Base-by-base conservation (phyloP, 208 protist species). In the Borovskyia barvae region DNA sequence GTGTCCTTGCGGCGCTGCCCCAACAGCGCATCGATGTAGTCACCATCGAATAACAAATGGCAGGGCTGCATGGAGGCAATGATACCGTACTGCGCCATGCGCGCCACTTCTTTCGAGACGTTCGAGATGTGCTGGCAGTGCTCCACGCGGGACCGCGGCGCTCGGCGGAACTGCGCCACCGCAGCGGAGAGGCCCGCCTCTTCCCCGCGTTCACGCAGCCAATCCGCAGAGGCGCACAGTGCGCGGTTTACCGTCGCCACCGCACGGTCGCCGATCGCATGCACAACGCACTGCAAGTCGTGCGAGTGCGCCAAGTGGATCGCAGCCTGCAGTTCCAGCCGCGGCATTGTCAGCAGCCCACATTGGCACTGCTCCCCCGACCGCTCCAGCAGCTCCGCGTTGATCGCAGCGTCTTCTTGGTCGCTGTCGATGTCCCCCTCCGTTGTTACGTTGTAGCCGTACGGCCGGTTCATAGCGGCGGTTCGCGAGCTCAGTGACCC, bases 51-150 rank as follows among this genome's bases (percentile, higher is more conserved):
- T 12, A 77, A 60, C 5, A 91, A 48, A 28, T 87, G 80, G 36
- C 66, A 76, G 11, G 84, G 84, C 66, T 91, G 84, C 75, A 91
- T 83, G 14, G 69, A 83, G n/a, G 84, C 84, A 52, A 86, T 82
- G 45, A 88, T 81, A 45, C 56, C 58, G 46, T 74, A 30, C 25
- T 30, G 52, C 42, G 52, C 22, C 69, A 91, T 86, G 47, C 71
- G 52, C 41, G 45, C 32, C 42, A 77, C 57, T n/a, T 82, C 69
- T 33, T 85, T 80, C 11, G 54, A 14, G 12, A 78, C 41, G 28
- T 68, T 72, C 11, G 49, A 46, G 11, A 80, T 62, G 68, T 87
- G 77, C 66, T 88, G 84, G 29, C 74, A 82, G 66, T 88, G 84
- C 56, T 86, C 80, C 46, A 91, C 68, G 37, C 80, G 76, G 9